These are phyloP conservation scores for Microcyclospora tardicrescens DNA, from an alignment of 2,329 filamentous ascomycete genomes.

Conservation along the genomic window DNA sequence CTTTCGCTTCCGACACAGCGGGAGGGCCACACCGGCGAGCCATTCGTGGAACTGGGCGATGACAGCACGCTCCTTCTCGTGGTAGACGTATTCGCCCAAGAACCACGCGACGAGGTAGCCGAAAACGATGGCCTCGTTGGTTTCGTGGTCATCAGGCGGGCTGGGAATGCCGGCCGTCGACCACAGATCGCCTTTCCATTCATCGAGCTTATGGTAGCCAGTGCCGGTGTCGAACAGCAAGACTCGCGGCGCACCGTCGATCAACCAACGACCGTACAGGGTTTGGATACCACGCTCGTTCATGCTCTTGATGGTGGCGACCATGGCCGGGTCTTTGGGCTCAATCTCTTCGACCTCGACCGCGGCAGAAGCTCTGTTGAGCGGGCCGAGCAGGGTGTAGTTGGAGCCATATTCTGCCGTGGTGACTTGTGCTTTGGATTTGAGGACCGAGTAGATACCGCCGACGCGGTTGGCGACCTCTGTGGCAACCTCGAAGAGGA, in stretches of 20 bases:
- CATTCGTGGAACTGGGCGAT: conserved; percentile 99
- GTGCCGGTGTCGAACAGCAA: conserved; percentile 91
- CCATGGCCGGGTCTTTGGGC: conserved; percentile 66
- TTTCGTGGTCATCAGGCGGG: conserved; percentile 81
- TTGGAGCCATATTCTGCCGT: conserved; percentile 97
- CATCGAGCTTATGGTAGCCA: conserved; percentile 78
- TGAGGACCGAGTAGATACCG: conserved; percentile 97
- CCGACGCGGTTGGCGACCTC: conserved; percentile 97
- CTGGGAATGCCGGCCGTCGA: conserved; percentile 86
- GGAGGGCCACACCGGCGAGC: conserved; percentile 86
- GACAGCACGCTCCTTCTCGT: conserved; percentile 82
- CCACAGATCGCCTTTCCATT: conserved; percentile 97
- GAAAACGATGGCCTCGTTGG: conserved; percentile 94
- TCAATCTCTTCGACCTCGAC: conserved; percentile 93
- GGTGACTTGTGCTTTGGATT: conserved; percentile 95
- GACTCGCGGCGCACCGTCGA: conserved; percentile 88
- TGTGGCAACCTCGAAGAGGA: conserved; percentile 92
- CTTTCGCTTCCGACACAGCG: conserved; percentile 80
- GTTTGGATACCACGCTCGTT: conserved; percentile 79
- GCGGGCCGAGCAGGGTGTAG: conserved; percentile 88
- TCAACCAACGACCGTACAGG: conserved; percentile 91
- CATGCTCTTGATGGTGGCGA: conserved; percentile 82
- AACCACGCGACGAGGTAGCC: conserved; percentile 98
- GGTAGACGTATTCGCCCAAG: conserved; percentile 90
- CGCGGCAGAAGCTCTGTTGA: conserved; percentile 85